Evolutionary conservation across 2,329 filamentous ascomycete genomes (phyloP).

Genomic region (Penicillium frequentans): DNA sequence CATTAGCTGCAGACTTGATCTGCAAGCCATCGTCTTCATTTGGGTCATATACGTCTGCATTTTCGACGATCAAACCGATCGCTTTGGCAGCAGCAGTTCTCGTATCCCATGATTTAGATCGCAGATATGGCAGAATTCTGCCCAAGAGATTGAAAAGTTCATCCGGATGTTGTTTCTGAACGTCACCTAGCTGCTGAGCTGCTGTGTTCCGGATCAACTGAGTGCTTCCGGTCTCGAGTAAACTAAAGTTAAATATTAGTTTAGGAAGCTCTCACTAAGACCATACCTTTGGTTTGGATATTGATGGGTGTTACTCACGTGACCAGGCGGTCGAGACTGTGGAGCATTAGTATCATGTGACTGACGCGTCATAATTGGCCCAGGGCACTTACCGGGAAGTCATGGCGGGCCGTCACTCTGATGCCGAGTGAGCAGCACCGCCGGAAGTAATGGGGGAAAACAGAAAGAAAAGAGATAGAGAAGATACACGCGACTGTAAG

Average conservation of each 20-base stretch:
- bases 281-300: neutral
- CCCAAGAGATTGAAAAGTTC: slow-evolving; percentile 95
- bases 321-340: slow-evolving; percentile 78
- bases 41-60: slow-evolving; percentile 84
- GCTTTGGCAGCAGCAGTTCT: slow-evolving; percentile 90
- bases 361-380: slow-evolving; percentile 25
- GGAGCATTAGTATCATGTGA: slow-evolving; percentile 35
- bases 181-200: slow-evolving; percentile 93
- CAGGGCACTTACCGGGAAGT: slow-evolving; percentile 41
- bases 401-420: slow-evolving; percentile 36
- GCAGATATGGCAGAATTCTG: slow-evolving; percentile 89
- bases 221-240: slow-evolving; percentile 96
- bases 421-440: slow-evolving; percentile 22
- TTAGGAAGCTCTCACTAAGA: neutral
- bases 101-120: slow-evolving; percentile 96
- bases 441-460: slow-evolving; percentile 10
- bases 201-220: slow-evolving; percentile 94
- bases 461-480: slow-evolving; percentile 8
- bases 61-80: slow-evolving; percentile 87
- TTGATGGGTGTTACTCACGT: slow-evolving; percentile 63
- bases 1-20: slow-evolving; percentile 53
- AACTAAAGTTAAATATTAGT: slow-evolving; percentile 53
- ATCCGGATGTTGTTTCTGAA: slow-evolving; percentile 96
- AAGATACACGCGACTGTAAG: slow-evolving; percentile 4
- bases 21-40: slow-evolving; percentile 67